Base-by-base conservation (phyloP, 768 basidiomycete genomes). In the Nidularia sp. region DNA sequence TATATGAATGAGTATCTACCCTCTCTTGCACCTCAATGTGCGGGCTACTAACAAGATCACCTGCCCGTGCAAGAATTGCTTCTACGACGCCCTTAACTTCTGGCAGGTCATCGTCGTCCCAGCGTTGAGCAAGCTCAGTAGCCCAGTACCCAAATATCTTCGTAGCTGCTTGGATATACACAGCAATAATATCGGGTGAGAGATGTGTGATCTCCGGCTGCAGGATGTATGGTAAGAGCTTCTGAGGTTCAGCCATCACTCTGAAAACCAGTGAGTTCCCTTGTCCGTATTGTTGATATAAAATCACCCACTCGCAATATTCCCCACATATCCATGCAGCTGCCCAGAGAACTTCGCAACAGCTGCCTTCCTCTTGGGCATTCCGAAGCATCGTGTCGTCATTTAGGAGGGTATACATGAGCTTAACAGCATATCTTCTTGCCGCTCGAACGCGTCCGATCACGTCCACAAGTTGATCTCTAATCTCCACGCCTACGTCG, bases 291-390 rank as follows among this genome's bases (percentile, higher is more conserved):
- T 32, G 22, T 48, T 51, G 34, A 49, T 67, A 9, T 10, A 4
- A 32, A 48, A 53, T 31, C 47, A 73, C 87, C 64, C 59, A 94
- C 95, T 84, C 77, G 78, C 88, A 86, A 65, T 93, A 92, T 69
- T 99, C 97, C 15, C 95, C 96, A 55, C 91, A 93, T 58, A 98
- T 90, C 90, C 92, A 99, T 4, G 93, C 93, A 7, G 94, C 95
- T 0, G 95, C 97, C 81, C 90, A 93, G 2, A 97, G 72, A 6
- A 96, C 81, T 62, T 95, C 91, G 0, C 85, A 81, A 60, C 91
- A 95, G 62, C 84, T 85, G 1, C 83, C 86, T 47, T 80, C 79
- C 18, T 90, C 86, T 15, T 73, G 70, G 2, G 85, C 83, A 62
- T 84, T 85, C 50, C 78, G 71, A 48, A 93, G 57, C 59, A 95